phyloP scores from a whole-genome alignment of 192 early-diverging fungal species.

The Paraglomus occultum region DNA sequence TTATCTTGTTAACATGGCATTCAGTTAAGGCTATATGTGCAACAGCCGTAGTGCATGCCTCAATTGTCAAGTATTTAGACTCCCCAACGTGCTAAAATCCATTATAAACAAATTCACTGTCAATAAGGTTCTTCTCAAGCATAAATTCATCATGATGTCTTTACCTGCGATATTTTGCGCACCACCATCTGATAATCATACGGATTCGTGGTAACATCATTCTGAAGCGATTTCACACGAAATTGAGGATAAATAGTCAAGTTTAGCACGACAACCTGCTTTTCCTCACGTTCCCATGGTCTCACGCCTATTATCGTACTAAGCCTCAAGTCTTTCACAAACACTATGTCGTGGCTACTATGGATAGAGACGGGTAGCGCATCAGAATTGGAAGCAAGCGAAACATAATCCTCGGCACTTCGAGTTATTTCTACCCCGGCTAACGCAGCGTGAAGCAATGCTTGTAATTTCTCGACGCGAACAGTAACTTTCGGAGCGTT shows the following conservation, averaged over 20 bases:
- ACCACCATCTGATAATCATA: constrained; percentile 92
- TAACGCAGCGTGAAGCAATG: constrained; percentile 85
- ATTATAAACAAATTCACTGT: background rate
- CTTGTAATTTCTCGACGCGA: constrained; percentile 78
- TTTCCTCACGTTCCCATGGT: constrained; percentile 93
- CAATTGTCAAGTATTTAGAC: constrained; percentile 91
- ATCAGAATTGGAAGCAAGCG: constrained; percentile 35
- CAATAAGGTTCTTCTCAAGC: background rate
- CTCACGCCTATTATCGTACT: constrained; percentile 93
- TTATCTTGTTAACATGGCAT: constrained; percentile 86
- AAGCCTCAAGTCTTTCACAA: constrained; percentile 78
- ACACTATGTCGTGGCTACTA: constrained; percentile 70
- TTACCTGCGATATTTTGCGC: constrained; percentile 60
- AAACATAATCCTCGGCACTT: constrained; percentile 54
- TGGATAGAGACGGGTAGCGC: constrained; percentile 37
- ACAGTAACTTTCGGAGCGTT: constrained; percentile 67
- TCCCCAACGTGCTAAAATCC: constrained; percentile 72
- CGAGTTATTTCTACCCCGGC: constrained; percentile 89
- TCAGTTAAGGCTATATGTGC: constrained; percentile 74
- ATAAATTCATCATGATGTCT: background rate
- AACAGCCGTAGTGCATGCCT: constrained; percentile 83
- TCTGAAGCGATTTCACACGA: constrained; percentile 34
- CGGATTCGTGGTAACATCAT: constrained; percentile 66
- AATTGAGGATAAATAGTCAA: constrained; percentile 62
- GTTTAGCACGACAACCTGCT: constrained; percentile 84